A percentile compares a stretch with the other conserved stretches of the same genome.
Evolutionary conservation across 305 asterid species (phyloP).

Genomic region (Ruellia speciosa): DNA sequence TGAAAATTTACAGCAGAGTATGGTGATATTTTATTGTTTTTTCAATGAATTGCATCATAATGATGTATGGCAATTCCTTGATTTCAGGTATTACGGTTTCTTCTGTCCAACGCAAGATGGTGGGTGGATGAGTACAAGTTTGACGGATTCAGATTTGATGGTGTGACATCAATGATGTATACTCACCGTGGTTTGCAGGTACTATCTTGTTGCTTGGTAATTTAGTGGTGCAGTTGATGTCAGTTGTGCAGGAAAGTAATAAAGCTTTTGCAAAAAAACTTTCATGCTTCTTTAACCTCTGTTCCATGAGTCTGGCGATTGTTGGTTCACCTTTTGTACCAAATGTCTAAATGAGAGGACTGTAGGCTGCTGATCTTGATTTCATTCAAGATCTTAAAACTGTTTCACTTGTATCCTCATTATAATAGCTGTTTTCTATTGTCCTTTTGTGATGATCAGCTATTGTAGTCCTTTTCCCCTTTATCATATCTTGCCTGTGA

Average conservation of each 20-base stretch:
- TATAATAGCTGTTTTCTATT: constrained; percentile 10
- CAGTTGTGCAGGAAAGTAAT: background rate
- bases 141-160: constrained; percentile 99
- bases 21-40: constrained; percentile 7
- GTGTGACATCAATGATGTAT: constrained; percentile 99
- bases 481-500: background rate
- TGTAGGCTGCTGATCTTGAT: no score
- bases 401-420: constrained; percentile 1
- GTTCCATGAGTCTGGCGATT: no score
- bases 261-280: constrained; percentile 9
- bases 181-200: constrained; percentile 97
- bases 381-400: background rate
- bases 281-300: no score
- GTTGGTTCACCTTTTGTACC: no score
- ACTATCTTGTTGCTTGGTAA: constrained; percentile 22
- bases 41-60: constrained; percentile 9
- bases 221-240: constrained; percentile 18
- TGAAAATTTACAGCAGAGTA: constrained; percentile 9
- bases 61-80: constrained; percentile 19
- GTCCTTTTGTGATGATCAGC: background rate
- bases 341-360: no score
- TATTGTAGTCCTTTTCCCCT: background rate
- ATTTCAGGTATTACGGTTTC: constrained; percentile 79
- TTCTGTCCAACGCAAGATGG: constrained; percentile 98
- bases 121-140: constrained; percentile 99